Conservation (phyloP, 805 yeast genomes). For the Lachancea dasiensis region DNA sequence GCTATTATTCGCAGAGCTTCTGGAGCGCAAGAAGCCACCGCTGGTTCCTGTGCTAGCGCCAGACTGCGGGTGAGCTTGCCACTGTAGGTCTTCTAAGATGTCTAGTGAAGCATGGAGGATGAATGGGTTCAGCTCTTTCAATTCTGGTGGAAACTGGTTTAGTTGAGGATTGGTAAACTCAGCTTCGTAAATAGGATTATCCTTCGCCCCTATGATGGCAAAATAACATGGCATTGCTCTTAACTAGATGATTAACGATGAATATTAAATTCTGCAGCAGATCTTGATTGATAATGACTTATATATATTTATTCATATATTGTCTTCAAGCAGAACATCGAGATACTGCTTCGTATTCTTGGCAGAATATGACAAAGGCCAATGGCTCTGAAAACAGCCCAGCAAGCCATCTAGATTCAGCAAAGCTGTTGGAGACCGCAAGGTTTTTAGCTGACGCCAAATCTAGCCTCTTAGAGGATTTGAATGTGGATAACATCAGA, state of each 20-base stretch:
- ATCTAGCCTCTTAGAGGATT: constrained; percentile 29
- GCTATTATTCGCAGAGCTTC: constrained; percentile 19
- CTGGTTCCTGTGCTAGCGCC: constrained; percentile 6
- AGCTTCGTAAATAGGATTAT: constrained; percentile 79
- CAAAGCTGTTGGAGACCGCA: constrained; percentile 12
- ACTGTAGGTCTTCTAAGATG: constrained; percentile 84
- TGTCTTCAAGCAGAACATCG: no score
- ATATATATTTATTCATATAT: no score
- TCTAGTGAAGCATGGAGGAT: constrained; percentile 85
- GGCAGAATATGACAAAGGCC: constrained; percentile 2
- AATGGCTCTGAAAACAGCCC: neutral
- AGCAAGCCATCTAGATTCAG: constrained; percentile 5
- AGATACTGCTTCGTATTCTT: no score
- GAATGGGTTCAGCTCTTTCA: constrained; percentile 79
- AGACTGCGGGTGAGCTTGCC: constrained; percentile 50
- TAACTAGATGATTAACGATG: neutral
- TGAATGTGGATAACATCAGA: constrained; percentile 16
- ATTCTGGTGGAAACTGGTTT: constrained; percentile 50
- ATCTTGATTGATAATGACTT: no score
- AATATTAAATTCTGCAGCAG: no score
- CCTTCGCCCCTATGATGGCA: constrained; percentile 81
- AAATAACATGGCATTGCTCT: constrained; percentile 42
- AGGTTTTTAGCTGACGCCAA: constrained; percentile 26
- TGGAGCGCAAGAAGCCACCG: constrained; percentile 27
- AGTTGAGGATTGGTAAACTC: constrained; percentile 43